These are phyloP conservation scores for Didymella pomorum DNA, from an alignment of 2,329 filamentous ascomycete species.

Conservation along the genomic window DNA sequence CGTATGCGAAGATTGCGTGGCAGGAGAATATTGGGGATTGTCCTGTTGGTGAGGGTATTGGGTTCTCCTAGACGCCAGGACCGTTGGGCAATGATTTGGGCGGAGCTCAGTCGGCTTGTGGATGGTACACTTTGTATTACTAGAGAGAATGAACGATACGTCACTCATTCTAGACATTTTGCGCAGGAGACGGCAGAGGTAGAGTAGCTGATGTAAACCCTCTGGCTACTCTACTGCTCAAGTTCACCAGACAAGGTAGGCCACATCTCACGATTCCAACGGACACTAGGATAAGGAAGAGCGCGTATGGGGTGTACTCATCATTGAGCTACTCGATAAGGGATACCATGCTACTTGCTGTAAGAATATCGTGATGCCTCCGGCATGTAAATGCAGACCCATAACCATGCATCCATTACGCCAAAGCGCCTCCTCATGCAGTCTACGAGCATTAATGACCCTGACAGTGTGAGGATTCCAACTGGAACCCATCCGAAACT, in stretches of 20 bases:
- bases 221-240: no score
- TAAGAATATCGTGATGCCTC: constrained; percentile 11
- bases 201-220: no score
- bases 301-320: background rate
- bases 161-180: no score
- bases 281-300: no score
- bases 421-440: constrained; percentile 8
- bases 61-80: constrained; percentile 11
- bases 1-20: constrained; percentile 54
- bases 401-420: constrained; percentile 8
- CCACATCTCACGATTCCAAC: no score
- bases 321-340: constrained; percentile 1
- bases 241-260: no score
- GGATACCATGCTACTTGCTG: constrained; percentile 16
- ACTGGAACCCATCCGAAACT: background rate
- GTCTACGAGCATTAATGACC: background rate
- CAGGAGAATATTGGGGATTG: constrained; percentile 52
- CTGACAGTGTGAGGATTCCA: background rate
- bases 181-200: no score
- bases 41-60: constrained; percentile 49
- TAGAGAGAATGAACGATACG: no score
- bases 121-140: no score
- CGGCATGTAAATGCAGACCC: constrained; percentile 20
- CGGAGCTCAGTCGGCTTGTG: no score
- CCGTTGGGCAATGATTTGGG: no score